Conservation (phyloP, 192 early-diverging fungal genomes). For the Neocallimastix lanati region DNA sequence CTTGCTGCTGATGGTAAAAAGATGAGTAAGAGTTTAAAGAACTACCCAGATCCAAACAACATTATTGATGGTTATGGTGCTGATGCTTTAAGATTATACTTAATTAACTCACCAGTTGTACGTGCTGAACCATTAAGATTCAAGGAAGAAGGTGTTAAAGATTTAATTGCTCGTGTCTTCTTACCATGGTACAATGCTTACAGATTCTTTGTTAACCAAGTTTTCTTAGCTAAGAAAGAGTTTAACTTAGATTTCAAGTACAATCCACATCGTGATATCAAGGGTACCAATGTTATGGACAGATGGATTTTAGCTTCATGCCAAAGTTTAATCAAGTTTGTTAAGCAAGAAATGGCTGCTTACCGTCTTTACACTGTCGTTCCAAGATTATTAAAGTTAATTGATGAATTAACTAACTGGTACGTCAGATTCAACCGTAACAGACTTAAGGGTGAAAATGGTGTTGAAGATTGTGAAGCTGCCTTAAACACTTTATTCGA, state of each 20-base stretch:
- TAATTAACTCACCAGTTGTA: constrained; percentile 96
- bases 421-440: constrained; percentile 96
- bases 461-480: constrained; percentile 59
- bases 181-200: constrained; percentile 98
- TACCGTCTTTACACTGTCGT: constrained; percentile 98
- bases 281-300: constrained; percentile 88
- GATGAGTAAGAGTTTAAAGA: constrained; percentile 96
- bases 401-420: constrained; percentile 96
- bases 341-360: constrained; percentile 77
- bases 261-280: constrained; percentile 35
- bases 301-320: constrained; percentile 90
- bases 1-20: constrained; percentile 97
- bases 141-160: constrained; percentile 94
- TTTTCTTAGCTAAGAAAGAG: constrained; percentile 72
- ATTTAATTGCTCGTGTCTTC: constrained; percentile 79
- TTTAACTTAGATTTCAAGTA: constrained; percentile 63
- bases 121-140: constrained; percentile 87
- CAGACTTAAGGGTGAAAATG: constrained; percentile 87
- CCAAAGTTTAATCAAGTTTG: constrained; percentile 85
- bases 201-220: constrained; percentile 87
- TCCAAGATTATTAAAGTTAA: constrained; percentile 67
- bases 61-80: constrained; percentile 81
- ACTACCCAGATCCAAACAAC: constrained; percentile 82
- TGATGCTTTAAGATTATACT: constrained; percentile 78
- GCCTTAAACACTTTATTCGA: constrained; percentile 93